phyloP scores from a whole-genome alignment of 108 stramenopile genomes.

The Phaeodactylum tricornutum region DNA sequence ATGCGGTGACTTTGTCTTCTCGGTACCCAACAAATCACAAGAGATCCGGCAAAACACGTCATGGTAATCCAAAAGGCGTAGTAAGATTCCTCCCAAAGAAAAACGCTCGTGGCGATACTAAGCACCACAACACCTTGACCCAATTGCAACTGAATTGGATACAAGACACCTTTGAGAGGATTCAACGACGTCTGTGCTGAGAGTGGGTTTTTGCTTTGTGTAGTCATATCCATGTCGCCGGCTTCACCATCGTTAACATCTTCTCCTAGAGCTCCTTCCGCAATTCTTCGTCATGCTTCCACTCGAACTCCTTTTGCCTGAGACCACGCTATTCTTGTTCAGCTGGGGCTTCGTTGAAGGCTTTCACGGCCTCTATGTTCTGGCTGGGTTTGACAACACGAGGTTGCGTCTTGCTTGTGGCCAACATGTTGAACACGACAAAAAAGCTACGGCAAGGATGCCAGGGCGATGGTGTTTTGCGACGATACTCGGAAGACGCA shows the following conservation, averaged over 20 bases:
- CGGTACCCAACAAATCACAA: constrained; percentile 43
- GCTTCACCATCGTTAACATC: constrained; percentile 50
- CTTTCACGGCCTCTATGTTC: background rate
- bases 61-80: constrained; percentile 54
- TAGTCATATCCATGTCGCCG: constrained; percentile 34
- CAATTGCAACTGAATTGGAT: constrained; percentile 46
- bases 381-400: background rate
- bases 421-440: background rate
- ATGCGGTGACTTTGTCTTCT: too few species aligned
- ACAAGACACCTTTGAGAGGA: constrained; percentile 30
- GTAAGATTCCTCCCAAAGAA: constrained; percentile 54
- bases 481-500: constrained; percentile 37
- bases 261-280: constrained; percentile 24
- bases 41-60: constrained; percentile 28
- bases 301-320: constrained; percentile 17
- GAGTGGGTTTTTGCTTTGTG: constrained; percentile 27
- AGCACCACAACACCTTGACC: constrained; percentile 28
- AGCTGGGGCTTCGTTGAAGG: constrained; percentile 23
- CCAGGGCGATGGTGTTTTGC: constrained; percentile 66
- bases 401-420: too few species aligned
- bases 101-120: constrained; percentile 46
- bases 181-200: constrained; percentile 26
- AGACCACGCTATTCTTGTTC: constrained; percentile 32
- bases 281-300: constrained; percentile 12
- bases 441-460: constrained; percentile 30